phyloP scores from a whole-genome alignment of 768 basidiomycete species.

The Boletus pseudo-olivaceus region DNA sequence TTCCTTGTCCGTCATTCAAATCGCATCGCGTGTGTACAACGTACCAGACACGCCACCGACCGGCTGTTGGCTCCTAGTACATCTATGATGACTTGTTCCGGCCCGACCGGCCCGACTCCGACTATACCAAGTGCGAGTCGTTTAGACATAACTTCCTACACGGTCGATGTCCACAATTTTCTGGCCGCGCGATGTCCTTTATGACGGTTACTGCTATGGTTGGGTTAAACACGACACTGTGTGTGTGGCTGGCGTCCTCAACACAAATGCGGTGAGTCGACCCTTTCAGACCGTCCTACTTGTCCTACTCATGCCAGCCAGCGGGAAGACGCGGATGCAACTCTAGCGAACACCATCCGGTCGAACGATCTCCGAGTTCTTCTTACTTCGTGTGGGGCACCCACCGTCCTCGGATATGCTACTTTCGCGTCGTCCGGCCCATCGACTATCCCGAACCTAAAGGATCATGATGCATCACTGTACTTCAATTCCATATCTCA shows the following conservation, averaged over 20 bases:
- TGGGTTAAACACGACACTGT: constrained; percentile 45
- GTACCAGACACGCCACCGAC: background rate
- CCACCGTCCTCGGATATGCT: constrained; percentile 32
- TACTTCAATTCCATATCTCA: constrained; percentile 4
- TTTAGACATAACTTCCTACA: background rate
- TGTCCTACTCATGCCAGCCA: constrained; percentile 4
- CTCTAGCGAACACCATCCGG: constrained; percentile 11
- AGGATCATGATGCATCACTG: constrained; percentile 28
- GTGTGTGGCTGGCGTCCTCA: constrained; percentile 52
- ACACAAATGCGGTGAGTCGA: constrained; percentile 31
- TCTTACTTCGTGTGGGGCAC: constrained; percentile 15
- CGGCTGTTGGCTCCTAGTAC: background rate
- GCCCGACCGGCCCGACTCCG: constrained; percentile 10
- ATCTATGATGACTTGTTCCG: background rate
- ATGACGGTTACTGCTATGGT: constrained; percentile 55
- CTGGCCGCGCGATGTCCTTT: constrained; percentile 52
- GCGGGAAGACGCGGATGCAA: constrained; percentile 15
- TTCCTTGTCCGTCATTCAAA: background rate
- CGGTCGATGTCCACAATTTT: constrained; percentile 42
- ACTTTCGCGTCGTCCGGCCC: constrained; percentile 13
- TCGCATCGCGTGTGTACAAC: background rate
- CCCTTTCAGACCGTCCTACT: background rate
- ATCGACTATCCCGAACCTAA: constrained; percentile 29
- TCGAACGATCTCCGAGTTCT: constrained; percentile 18
- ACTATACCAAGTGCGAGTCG: background rate